Base-by-base conservation (phyloP, 371 early-diverging fungal species). In the Parasitella parasitica region DNA sequence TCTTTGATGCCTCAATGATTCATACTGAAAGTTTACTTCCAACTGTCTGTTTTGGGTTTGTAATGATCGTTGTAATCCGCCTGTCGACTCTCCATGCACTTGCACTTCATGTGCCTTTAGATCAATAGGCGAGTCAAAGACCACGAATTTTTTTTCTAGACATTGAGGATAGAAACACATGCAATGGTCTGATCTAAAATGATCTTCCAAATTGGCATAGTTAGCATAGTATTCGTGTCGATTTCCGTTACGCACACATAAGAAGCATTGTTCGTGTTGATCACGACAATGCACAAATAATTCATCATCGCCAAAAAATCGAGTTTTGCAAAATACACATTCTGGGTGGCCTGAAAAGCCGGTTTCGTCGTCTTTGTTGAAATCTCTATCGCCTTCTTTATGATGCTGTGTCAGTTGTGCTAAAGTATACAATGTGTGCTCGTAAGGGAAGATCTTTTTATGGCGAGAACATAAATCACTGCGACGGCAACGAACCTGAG, bases 81-180 rank as follows among this genome's bases (percentile, higher is more conserved):
- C 41, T 3, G 61, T 52, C 0, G 76, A 65, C 13, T 70, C 76
- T 13, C 77, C 77, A 50, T 86, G 85, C 16, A 63, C 81, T 55
- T 87, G 79, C 41, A 83, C 86, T 71, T 85, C 83, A 61, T 98
- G 98, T 5, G 89, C 93, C 65, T 91, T 92, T 35, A 97, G 67
- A 71, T 98, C 98, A 56, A 98, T 87, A 20, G 94, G 89, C 6
- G 91, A 82, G 15, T 82, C 89, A 82, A 98, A 98, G 0, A 97
- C 98, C n/a, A 97, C 88, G 85, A 98, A 97, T 79, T 96, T 97
- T 64, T 89, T 86, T 56, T 95, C 97, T 50, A 96, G 69, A 69
- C 98, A 98, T 51, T 86, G 81, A 4, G 88, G 86, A 30, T 96
- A 82, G 41, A 71, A 66, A 71, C 98, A 98, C 22, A 90, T 73